Evolutionary conservation across 192 early-diverging fungal species (phyloP), one percentile per base, ranked within the genome.

Genomic region (Chytriomyces sp.): DNA sequence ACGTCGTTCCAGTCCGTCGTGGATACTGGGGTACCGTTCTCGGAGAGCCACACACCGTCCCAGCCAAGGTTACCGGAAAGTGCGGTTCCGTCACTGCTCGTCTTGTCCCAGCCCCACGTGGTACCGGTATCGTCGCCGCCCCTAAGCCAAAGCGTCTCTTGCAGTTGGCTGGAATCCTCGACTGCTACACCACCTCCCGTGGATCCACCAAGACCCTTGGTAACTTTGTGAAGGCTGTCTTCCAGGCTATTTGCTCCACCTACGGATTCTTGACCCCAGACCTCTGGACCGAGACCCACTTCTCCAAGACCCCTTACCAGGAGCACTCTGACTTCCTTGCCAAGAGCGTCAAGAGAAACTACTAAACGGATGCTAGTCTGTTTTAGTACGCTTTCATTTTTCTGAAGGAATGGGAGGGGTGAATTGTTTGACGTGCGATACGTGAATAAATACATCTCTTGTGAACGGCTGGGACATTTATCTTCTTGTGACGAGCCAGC

Each of bases 161-260:
- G 79, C 88, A 94, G 87, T 91, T 97, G 76, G 97, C 97, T 77
- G 97, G 97, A 94, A 93, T 98, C 85, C 89, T 90, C 72, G 97
- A 98, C 87, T 95, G 93, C 90, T 98, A 98, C 92, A 98, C 97
- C 83, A 90, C 93, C 66, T 88, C 97, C 84, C 89, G 93, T 79
- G 97, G 97, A 83, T 94, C 94, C 80, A 98, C 97, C 91, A 93
- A 92, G 85, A 98, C 97, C 80, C 93, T 96, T 72, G 97, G 97
- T 82, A 98, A 98, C 95, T 97, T 97, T 81, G 94, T 98, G 86
- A 98, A 98, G 94, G 97, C 97, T 75, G 92, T 94, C 79, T 98
- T 98, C 87, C 90, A 92, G 84, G 97, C 95, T 83, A 96, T 98
- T 85, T 88, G 91, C 83, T 93, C 94, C 90, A 98, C 95, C 82